phyloP scores from a whole-genome alignment of 192 early-diverging fungal species.

The Cetraspora pellucida region DNA sequence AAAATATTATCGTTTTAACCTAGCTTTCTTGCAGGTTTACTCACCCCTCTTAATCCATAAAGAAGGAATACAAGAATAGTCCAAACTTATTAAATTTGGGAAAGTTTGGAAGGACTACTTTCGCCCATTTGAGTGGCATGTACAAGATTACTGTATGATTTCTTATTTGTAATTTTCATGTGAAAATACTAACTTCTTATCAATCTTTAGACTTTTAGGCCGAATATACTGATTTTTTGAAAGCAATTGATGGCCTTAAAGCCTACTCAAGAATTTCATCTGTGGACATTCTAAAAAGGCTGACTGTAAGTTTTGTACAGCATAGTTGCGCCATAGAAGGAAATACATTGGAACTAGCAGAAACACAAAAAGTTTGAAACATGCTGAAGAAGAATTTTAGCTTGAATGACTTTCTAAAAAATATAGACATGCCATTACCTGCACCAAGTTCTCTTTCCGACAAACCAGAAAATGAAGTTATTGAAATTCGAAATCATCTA shows the following conservation, averaged over 20 bases:
- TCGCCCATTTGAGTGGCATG: slow-evolving; percentile 20
- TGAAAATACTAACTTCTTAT: slow-evolving; percentile 1
- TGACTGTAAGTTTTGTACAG: slow-evolving; percentile 18
- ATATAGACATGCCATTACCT: slow-evolving; percentile 5
- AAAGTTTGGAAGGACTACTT: slow-evolving; percentile 21
- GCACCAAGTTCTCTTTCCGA: slow-evolving; percentile 5
- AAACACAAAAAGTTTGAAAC: slow-evolving; percentile 17
- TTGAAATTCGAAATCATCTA: slow-evolving; percentile 28
- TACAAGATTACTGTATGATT: slow-evolving; percentile 26
- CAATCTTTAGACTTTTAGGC: not conserved
- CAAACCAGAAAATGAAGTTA: slow-evolving; percentile 15
- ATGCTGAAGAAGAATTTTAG: not conserved
- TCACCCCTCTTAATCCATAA: not conserved
- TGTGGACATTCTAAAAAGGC: slow-evolving; percentile 10
- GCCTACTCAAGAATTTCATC: not conserved
- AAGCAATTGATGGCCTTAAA: slow-evolving; percentile 17
- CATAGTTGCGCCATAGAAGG: slow-evolving; percentile 21
- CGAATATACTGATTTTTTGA: not conserved
- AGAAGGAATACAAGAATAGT: slow-evolving; percentile 2
- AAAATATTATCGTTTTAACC: not conserved
- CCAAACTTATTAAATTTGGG: slow-evolving; percentile 6
- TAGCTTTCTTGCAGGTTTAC: slow-evolving; percentile 14
- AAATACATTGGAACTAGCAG: slow-evolving; percentile 4
- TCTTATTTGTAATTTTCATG: not conserved
- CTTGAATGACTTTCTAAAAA: slow-evolving; percentile 16